Base-by-base conservation (phyloP, 805 yeast species). In the Ogataea trehalophila region DNA sequence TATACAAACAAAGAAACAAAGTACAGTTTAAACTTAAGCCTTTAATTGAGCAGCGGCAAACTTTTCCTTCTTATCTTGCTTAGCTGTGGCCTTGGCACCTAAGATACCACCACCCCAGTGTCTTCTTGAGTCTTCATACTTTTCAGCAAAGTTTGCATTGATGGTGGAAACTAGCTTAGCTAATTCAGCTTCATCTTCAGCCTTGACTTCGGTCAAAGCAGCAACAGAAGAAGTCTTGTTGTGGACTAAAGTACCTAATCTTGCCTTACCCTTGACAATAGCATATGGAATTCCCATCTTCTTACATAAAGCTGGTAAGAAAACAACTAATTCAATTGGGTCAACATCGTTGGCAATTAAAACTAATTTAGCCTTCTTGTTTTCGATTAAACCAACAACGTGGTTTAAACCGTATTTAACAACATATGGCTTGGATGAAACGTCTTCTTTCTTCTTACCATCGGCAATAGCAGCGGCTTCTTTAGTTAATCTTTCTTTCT, bases 31-130 rank as follows among this genome's bases (percentile, higher is more conserved):
- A 23, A 33, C 41, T 23, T n/a, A 23, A 23, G 15, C 33, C 14
- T 22, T 26, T 17, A 33, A 39, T 76, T 96, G 95, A 67, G 95
- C 51, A 45, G 61, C 59, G 39, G 55, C 56, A 42, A 44, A 75
- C 75, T 77, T 82, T 59, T 81, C 84, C 69, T 73, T 83, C 84
- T 87, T 88, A 65, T 81, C 91, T 58, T 73, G 70, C 80, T 85
- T 88, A 69, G 83, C 94, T 68, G 80, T 81, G 68, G 97, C 89
- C 81, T 92, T 94, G 65, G 86, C 77, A 75, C 98, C 97, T 82
- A 94, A 79, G 75, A 89, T 71, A 82, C 99, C 99, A 82, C 99
- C 99, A 82, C 98, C 98, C 99, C 99, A 92, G 85, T 89, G 96
- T 79, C 88, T 90, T 83, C 95, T 92, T 71, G 80, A 69, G 65